Conservation (phyloP, 176 grass and related monocot genomes). For the Urochloa ruziziensis region DNA sequence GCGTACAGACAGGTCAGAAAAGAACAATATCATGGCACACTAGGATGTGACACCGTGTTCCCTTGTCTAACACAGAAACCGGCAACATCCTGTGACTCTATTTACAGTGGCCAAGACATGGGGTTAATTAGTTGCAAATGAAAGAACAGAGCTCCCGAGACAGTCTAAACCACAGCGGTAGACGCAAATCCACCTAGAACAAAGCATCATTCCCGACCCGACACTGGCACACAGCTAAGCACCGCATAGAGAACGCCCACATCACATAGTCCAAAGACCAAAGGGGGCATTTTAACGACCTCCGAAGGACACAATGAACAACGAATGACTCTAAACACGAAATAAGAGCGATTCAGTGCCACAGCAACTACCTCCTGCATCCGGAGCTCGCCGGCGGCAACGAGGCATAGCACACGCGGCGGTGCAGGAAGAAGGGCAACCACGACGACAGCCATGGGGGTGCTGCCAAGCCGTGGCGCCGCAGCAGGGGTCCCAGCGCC, state of each 20-base stretch:
- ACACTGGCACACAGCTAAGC: not conserved
- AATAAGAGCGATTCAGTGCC: too few species aligned
- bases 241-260: not conserved
- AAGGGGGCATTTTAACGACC: not conserved
- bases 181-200: not conserved
- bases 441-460: slow-evolving; percentile 18
- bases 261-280: too few species aligned
- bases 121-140: not conserved
- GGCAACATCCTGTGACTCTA: too few species aligned
- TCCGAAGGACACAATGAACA: not conserved
- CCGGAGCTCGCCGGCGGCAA: not conserved
- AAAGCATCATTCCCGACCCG: not conserved
- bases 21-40: not conserved
- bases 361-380: slow-evolving; percentile 31
- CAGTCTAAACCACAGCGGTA: not conserved
- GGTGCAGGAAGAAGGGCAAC: slow-evolving; percentile 16
- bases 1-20: not conserved
- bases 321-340: not conserved
- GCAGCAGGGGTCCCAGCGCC: too few species aligned
- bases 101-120: not conserved
- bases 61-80: too few species aligned
- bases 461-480: not conserved
- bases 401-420: too few species aligned
- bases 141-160: not conserved
- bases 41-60: not conserved